A percentile compares a stretch with the other conserved stretches of the same genome.
These are phyloP conservation scores for Asclepias syriaca DNA, from an alignment of 257 asterid genomes.

Conservation along the genomic window DNA sequence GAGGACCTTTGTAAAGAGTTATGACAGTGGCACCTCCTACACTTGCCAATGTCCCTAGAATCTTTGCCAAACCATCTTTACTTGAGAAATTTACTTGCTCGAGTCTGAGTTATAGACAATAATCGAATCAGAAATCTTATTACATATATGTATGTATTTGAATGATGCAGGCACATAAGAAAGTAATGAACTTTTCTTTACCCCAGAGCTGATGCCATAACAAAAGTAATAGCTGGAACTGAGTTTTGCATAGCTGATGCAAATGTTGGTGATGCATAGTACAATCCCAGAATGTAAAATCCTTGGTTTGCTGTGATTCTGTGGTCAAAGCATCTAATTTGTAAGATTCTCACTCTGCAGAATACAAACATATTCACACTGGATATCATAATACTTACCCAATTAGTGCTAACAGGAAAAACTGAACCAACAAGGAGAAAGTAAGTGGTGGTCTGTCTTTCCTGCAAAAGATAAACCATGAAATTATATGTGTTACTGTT, in stretches of 20 bases:
- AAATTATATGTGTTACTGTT: neutral
- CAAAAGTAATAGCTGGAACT: conserved; percentile 74
- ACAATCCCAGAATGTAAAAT: conserved; percentile 68
- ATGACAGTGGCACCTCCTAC: conserved; percentile 73
- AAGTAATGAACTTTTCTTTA: conserved; percentile 12
- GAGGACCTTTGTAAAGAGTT: conserved; percentile 81
- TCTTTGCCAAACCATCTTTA: conserved; percentile 68
- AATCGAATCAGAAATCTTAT: neutral
- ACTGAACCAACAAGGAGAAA: conserved; percentile 63
- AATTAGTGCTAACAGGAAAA: conserved; percentile 67
- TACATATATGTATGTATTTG: neutral
- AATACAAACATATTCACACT: no score
- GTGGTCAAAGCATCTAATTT: conserved; percentile 5
- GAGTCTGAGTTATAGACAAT: conserved; percentile 28
- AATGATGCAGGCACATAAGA: neutral
- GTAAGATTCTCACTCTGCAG: neutral
- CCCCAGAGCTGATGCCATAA: conserved; percentile 51
- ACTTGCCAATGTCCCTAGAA: conserved; percentile 70
- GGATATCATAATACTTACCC: conserved; percentile 41
- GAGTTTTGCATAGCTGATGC: conserved; percentile 93
- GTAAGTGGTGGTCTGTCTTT: conserved; percentile 83
- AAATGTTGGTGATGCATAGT: conserved; percentile 76
- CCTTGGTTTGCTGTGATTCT: conserved; percentile 90
- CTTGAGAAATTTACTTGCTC: conserved; percentile 47
- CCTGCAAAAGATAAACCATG: conserved; percentile 31